Evolutionary conservation across 2,329 filamentous ascomycete genomes (phyloP).

Genomic region (Colletotrichum kahawae): DNA sequence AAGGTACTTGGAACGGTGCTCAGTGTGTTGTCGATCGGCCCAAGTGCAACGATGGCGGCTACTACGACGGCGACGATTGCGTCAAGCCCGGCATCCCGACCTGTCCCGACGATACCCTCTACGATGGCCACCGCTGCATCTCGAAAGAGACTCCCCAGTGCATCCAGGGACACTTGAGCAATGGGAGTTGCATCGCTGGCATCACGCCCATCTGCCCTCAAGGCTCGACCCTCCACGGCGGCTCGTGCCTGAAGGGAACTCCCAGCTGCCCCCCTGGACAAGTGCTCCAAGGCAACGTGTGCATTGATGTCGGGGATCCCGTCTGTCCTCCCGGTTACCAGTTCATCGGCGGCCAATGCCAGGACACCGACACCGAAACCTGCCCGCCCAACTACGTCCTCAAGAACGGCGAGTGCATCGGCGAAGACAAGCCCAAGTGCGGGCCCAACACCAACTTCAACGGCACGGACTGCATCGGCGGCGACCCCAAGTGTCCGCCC

Average conservation of each 20-base stretch:
- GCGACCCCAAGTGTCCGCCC: background rate
- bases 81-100: background rate
- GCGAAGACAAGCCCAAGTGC: background rate
- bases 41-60: background rate
- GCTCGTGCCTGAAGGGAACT: background rate
- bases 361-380: background rate
- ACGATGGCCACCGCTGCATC: accelerated
- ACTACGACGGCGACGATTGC: background rate
- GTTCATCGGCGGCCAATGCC: background rate
- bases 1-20: background rate
- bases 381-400: background rate
- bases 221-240: background rate
- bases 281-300: background rate
- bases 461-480: background rate
- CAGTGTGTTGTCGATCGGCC: background rate
- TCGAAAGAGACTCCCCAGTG: accelerated
- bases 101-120: background rate
- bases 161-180: background rate
- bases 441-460: background rate
- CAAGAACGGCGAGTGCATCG: background rate
- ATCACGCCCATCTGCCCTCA: accelerated
- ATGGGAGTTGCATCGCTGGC: background rate
- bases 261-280: background rate
- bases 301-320: background rate
- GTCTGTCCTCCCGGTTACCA: background rate